Evolutionary conservation across 345 rosid species (phyloP), one percentile per base, ranked within the genome.

Genomic region (Eucalyptus paniculata): DNA sequence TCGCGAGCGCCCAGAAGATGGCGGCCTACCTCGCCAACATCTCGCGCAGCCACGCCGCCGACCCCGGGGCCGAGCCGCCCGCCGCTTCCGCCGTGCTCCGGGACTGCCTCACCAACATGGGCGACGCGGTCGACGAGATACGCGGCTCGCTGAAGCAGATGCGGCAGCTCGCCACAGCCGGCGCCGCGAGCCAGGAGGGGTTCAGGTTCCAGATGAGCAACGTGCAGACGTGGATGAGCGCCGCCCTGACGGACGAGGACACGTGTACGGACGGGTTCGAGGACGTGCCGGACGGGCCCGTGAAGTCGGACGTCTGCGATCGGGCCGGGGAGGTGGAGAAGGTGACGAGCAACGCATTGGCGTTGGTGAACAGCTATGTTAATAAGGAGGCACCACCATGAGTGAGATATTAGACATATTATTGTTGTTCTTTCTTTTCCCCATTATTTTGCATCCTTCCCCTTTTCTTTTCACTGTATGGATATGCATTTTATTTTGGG

Each of bases 171-270:
- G 85, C 47, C 44, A 1, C 7, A 21, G 47, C 50, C 26, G 53
- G 72, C 50, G 87, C 30, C 69, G 18, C 23, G 23, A 89, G 92
- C 9, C 91, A 91, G 87, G 94, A 93, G 88, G 87, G 93, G 85
- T 94, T 97, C 88, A 89, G 93, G 93, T 94, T 95, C 91, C 95
- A 92, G 91, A 92, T 96, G 94, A 93, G 95, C 69, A 96, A 97
- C 90, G 97, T 97, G 49, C 92, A 95, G 91, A 96, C 98, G 87
- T 97, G 99, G 99, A 96, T 97, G 94, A 96, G 99, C 92, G 96
- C 99, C 3, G 97, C 99, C 34, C 86, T 96, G 91, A 96, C 98
- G 44, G 94, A 96, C 91, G 94, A 95, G 93, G 97, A 96, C 65
- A 96, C 97, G 42, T 97, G 99, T 60, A 92, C 93, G 82, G 99